Conservation (phyloP, 176 grass and related monocot genomes). For the Guadua angustifolia region DNA sequence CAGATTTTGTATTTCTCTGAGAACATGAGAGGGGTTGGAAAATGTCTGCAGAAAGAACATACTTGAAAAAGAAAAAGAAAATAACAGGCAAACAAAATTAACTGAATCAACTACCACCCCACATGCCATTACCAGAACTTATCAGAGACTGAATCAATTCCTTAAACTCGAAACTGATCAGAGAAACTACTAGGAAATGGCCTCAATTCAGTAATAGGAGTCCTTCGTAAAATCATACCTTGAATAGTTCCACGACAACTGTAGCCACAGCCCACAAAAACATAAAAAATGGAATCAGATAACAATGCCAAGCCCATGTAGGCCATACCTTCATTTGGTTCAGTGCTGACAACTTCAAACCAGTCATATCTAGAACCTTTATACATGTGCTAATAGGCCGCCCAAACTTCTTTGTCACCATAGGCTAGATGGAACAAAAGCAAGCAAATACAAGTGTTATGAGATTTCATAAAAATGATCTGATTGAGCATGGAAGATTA, state of each 20-base stretch:
- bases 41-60: too few species aligned
- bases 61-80: too few species aligned
- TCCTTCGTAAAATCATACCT: too few species aligned
- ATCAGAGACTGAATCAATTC: too few species aligned
- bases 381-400: constrained; percentile 70
- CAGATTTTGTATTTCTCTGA: too few species aligned
- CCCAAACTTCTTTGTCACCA: constrained; percentile 57
- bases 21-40: too few species aligned
- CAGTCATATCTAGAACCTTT: constrained; percentile 97
- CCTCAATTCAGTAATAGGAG: too few species aligned
- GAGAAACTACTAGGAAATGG: too few species aligned
- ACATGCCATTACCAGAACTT: too few species aligned
- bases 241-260: neutral
- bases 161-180: too few species aligned
- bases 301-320: neutral
- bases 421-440: constrained; percentile 64
- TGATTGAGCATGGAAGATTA: constrained; percentile 24
- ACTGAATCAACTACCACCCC: too few species aligned
- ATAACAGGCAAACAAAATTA: too few species aligned
- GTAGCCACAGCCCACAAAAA: neutral
- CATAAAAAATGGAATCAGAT: neutral
- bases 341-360: constrained; percentile 81
- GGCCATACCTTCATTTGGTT: constrained; percentile 76
- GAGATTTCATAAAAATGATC: constrained; percentile 8
- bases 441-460: constrained; percentile 29